Evolutionary conservation across 805 yeast species (phyloP), one percentile per base, ranked within the genome.

Genomic region (Wickerhamomyces sydowiorum): DNA sequence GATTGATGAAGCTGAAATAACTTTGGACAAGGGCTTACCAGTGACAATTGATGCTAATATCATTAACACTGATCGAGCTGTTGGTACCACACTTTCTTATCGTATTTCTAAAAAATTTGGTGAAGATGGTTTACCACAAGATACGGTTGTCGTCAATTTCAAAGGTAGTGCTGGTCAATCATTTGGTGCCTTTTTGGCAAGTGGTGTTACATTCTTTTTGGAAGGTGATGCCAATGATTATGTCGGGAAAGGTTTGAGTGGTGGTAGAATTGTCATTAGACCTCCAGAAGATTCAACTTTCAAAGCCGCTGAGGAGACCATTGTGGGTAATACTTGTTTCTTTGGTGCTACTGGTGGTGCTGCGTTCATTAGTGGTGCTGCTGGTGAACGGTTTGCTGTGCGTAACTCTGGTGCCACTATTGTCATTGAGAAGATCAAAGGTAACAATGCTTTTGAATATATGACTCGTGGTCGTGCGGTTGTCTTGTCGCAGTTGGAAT

Each of bases 391-490:
- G 66, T 91, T 91, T 64, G 96, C 95, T 17, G 99, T 91, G 45
- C 86, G 99, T 73, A 91, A 91, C 76, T 93, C 98, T 24, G 99
- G 99, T 66, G 98, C 98, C 34, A 84, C 84, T 42, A 93, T 96
- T 50, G 97, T 93, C 48, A 89, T 88, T 51, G 99, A 91, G 67
- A 96, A 96, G 60, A 60, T 68, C 44, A 82, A 86, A 50, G 99
- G 99, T 71, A 96, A 91, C 65, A 97, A 91, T 64, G 99, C 99
- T 40, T 91, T 97, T 70, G 99, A 91, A 69, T 91, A 91, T 70
- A 91, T 91, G 99, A 90, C 98, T 54, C 98, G 99, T 64, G 99
- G 99, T 62, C 80, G 98, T 57, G 96, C 93, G 48, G 88, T 91
- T 60, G 89, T 91, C 37, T 76, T 91, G 53, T 96, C 97, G 37